Percentiles rank a stretch among this genome's conserved stretches.
Conservation (phyloP, 1,139 yeast genomes). For the Hyphopichia fennica region DNA sequence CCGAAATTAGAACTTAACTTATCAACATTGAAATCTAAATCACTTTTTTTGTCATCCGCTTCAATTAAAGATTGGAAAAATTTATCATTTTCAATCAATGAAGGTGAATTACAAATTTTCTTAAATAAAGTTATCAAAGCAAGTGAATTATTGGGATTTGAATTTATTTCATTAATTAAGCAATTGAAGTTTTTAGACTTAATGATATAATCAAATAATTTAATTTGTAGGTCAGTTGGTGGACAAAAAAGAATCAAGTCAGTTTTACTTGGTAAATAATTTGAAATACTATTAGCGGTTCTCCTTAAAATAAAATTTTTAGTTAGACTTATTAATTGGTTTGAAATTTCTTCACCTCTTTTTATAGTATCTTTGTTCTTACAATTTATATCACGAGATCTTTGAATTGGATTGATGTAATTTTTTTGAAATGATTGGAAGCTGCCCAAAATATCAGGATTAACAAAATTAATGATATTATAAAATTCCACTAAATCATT, state of each 20-base stretch:
- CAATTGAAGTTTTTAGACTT: conserved; percentile 40
- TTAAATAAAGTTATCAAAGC: conserved; percentile 73
- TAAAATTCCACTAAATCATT: conserved; percentile 85
- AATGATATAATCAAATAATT: conserved; percentile 53
- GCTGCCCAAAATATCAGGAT: conserved; percentile 78
- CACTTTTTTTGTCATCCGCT: conserved; percentile 1
- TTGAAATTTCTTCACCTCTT: conserved; percentile 62
- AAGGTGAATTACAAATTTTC: conserved; percentile 83
- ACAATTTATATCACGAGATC: conserved; percentile 74
- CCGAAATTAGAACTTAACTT: conserved; percentile 25
- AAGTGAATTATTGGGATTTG: conserved; percentile 47
- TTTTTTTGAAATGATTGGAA: conserved; percentile 62
- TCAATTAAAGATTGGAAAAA: conserved; percentile 24
- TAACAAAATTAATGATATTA: conserved; percentile 77
- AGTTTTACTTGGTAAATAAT: conserved; percentile 72
- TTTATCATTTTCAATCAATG: conserved; percentile 49
- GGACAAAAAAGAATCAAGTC: conserved; percentile 79
- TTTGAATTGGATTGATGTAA: conserved; percentile 69
- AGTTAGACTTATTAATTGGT: conserved; percentile 62
- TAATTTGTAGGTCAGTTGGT: conserved; percentile 65
- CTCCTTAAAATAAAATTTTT: conserved; percentile 72
- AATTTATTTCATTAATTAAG: conserved; percentile 17
- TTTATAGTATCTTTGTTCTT: conserved; percentile 46
- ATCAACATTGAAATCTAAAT: conserved; percentile 6
- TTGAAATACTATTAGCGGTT: conserved; percentile 61